These are phyloP conservation scores for Trypanosoma melophagium DNA, from an alignment of 208 protist genomes.

Conservation along the genomic window DNA sequence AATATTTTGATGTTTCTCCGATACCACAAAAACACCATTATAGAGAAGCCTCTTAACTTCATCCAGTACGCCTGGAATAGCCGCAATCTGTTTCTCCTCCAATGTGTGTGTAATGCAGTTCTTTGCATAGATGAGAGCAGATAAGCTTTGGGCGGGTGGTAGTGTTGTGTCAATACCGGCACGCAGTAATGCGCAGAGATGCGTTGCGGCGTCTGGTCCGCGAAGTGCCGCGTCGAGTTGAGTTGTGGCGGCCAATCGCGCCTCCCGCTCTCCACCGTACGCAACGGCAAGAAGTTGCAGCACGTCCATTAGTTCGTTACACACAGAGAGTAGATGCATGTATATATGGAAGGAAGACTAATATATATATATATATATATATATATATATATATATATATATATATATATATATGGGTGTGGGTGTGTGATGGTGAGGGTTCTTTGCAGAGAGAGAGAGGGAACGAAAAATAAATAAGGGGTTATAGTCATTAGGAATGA, in stretches of 20 bases:
- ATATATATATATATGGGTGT: too few relatives aligned
- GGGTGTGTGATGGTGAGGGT: too few relatives aligned
- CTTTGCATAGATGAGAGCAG: constrained; percentile 82
- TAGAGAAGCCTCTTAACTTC: constrained; percentile 72
- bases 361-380: too few relatives aligned
- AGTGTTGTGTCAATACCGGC: constrained; percentile 50
- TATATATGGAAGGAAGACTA: too few relatives aligned
- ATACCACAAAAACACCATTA: constrained; percentile 49
- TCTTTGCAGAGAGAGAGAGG: too few relatives aligned
- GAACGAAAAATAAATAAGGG: too few relatives aligned
- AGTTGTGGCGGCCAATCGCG: constrained; percentile 63
- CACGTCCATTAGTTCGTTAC: constrained; percentile 39
- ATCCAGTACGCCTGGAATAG: constrained; percentile 38
- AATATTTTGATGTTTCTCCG: constrained; percentile 63
- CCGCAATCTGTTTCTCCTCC: constrained; percentile 39
- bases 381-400: too few relatives aligned
- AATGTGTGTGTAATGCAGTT: constrained; percentile 75
- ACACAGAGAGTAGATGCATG: not conserved
- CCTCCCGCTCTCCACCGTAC: constrained; percentile 74
- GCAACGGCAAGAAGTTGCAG: constrained; percentile 72
- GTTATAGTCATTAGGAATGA: too few relatives aligned
- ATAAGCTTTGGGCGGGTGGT: constrained; percentile 66
- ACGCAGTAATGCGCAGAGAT: constrained; percentile 64
- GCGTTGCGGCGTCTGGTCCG: constrained; percentile 38
- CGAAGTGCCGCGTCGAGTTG: constrained; percentile 58